These are phyloP conservation scores for Pseudocercospora musae DNA, from an alignment of 2,329 filamentous ascomycete species.

Conservation along the genomic window DNA sequence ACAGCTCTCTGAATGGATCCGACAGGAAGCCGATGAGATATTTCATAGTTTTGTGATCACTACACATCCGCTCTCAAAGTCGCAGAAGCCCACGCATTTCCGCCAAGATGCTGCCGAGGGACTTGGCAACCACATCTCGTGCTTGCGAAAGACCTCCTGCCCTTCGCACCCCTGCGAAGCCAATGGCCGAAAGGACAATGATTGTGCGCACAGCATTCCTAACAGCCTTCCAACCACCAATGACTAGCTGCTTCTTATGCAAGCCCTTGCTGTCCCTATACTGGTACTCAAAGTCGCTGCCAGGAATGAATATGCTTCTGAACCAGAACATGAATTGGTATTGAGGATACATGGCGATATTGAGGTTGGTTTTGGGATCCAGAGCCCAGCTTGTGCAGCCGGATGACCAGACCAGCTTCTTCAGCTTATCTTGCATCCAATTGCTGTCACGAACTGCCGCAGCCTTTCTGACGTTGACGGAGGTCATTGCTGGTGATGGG, in stretches of 20 bases:
- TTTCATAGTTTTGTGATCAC: background rate
- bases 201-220: slow-evolving; percentile 7
- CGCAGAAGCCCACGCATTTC: background rate
- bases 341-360: slow-evolving; percentile 54
- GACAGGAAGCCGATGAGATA: background rate
- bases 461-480: slow-evolving; percentile 38
- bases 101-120: background rate
- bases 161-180: slow-evolving; percentile 12
- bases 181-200: slow-evolving; percentile 2
- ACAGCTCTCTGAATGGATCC: background rate
- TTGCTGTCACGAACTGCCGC: slow-evolving; percentile 38
- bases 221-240: slow-evolving; percentile 26
- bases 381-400: slow-evolving; percentile 55
- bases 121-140: background rate
- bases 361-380: slow-evolving; percentile 46
- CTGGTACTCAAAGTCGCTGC: slow-evolving; percentile 26
- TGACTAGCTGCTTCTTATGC: slow-evolving; percentile 15
- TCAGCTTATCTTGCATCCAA: slow-evolving; percentile 43
- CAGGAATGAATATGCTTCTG: slow-evolving; percentile 45
- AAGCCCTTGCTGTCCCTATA: slow-evolving; percentile 15
- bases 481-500: slow-evolving; percentile 26
- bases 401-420: slow-evolving; percentile 47
- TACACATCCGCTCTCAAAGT: background rate
- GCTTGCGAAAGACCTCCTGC: background rate
- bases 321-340: slow-evolving; percentile 52